Percentiles rank a stretch among this genome's conserved stretches.
Evolutionary conservation across 139 green algal genomes (phyloP).

Genomic region (Tetraselmis striata): DNA sequence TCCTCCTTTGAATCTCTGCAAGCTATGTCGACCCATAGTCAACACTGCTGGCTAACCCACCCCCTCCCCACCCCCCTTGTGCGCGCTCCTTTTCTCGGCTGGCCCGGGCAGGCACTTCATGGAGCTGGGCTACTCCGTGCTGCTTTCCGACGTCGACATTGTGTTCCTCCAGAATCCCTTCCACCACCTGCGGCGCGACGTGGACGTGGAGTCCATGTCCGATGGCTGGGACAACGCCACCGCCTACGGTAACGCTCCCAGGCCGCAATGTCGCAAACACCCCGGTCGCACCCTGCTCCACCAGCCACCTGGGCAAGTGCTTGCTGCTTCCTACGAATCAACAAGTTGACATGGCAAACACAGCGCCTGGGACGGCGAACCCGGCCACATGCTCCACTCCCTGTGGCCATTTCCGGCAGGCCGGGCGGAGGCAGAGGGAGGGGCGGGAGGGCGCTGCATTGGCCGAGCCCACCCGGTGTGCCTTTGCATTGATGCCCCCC

Average conservation of each 20-base stretch:
- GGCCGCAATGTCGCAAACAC: conserved; percentile 43
- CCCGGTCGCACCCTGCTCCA: not conserved
- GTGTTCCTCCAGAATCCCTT: conserved; percentile 69
- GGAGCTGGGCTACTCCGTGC: conserved; percentile 48
- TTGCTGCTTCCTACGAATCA: not conserved
- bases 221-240: conserved; percentile 65
- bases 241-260: conserved; percentile 48
- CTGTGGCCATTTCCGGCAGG: not conserved
- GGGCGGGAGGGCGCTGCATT: conserved; percentile 10
- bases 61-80: not conserved
- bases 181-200: conserved; percentile 55
- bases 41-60: too few species aligned
- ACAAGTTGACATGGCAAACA: too few species aligned
- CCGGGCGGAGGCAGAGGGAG: not conserved
- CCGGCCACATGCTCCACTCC: not conserved
- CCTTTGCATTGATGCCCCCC: too few species aligned
- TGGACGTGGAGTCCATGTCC: conserved; percentile 64
- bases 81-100: too few species aligned
- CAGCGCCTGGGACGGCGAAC: too few species aligned
- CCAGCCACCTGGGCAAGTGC: not conserved
- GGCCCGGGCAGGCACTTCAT: too few species aligned
- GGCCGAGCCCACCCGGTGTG: too few species aligned
- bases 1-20: not conserved
- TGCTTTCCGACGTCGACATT: conserved; percentile 59
- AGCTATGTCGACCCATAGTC: not conserved